A percentile compares a stretch with the other conserved stretches of the same genome.
Conservation (phyloP, 306 rosid genomes). For the Psophocarpus tetragonolobus region DNA sequence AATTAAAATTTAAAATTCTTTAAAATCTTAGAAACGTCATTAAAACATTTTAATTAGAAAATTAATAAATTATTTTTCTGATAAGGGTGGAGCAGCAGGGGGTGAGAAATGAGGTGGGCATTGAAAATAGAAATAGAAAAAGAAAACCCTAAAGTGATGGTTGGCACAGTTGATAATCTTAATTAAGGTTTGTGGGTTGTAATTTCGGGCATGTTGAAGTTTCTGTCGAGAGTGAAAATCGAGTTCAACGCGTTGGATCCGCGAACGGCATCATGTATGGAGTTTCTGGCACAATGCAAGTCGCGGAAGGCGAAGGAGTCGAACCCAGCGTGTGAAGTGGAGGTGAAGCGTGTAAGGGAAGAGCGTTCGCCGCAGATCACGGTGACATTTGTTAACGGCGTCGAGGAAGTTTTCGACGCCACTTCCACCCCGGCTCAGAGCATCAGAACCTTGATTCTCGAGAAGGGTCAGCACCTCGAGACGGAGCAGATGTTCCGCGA, state of each 20-base stretch:
- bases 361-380: slow-evolving; percentile 81
- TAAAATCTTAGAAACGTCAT: too few species aligned
- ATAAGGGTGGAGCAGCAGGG: too few species aligned
- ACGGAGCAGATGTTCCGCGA: slow-evolving; percentile 85
- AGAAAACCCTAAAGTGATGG: too few species aligned
- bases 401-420: slow-evolving; percentile 79
- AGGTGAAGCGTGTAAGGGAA: slow-evolving; percentile 81
- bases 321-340: slow-evolving; percentile 75
- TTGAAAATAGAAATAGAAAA: too few species aligned
- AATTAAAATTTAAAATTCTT: too few species aligned
- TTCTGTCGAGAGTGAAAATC: slow-evolving; percentile 72
- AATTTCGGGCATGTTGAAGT: slow-evolving; percentile 95
- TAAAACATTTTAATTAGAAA: too few species aligned
- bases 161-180: too few species aligned
- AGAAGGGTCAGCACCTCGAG: slow-evolving; percentile 72
- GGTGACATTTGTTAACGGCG: slow-evolving; percentile 84
- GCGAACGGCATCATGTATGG: slow-evolving; percentile 87
- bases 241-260: slow-evolving; percentile 95
- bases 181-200: too few species aligned
- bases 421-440: slow-evolving; percentile 71
- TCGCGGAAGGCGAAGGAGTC: slow-evolving; percentile 88
- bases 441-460: slow-evolving; percentile 74
- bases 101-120: too few species aligned
- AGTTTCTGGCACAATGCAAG: slow-evolving; percentile 92
- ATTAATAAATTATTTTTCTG: too few species aligned